phyloP scores from a whole-genome alignment of 805 yeast genomes.

The Yamadazyma paraphyllophila region DNA sequence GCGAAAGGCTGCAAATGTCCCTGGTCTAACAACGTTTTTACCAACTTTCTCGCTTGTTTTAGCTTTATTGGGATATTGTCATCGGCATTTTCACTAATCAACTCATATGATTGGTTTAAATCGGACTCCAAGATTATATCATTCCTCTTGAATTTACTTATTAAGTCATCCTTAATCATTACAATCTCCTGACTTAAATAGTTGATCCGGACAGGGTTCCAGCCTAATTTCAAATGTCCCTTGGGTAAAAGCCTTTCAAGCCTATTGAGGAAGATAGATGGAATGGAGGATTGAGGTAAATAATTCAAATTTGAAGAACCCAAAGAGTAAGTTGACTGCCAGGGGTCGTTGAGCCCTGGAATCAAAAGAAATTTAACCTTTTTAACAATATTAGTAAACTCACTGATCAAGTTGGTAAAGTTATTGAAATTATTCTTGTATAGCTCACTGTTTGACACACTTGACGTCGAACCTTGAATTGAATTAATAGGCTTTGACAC shows the following conservation, averaged over 20 bases:
- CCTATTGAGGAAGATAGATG: slow-evolving; percentile 67
- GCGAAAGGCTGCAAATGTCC: slow-evolving; percentile 84
- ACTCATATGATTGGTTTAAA: slow-evolving; percentile 10
- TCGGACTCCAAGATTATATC: slow-evolving; percentile 55
- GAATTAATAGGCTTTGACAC: slow-evolving; percentile 61
- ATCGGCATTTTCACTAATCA: slow-evolving; percentile 14
- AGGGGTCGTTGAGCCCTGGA: slow-evolving; percentile 93
- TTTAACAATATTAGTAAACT: slow-evolving; percentile 52
- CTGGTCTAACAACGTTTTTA: slow-evolving; percentile 82
- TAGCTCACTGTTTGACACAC: slow-evolving; percentile 49
- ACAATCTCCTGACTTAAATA: slow-evolving; percentile 85
- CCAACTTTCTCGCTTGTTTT: slow-evolving; percentile 64
- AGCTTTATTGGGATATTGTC: slow-evolving; percentile 43
- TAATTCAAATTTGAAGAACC: slow-evolving; percentile 44
- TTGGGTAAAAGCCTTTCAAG: slow-evolving; percentile 47
- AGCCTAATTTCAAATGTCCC: slow-evolving; percentile 33
- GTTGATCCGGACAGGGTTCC: slow-evolving; percentile 79
- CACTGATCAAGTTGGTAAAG: slow-evolving; percentile 62
- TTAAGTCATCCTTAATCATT: slow-evolving; percentile 68
- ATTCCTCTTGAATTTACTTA: slow-evolving; percentile 68
- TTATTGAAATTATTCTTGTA: slow-evolving; percentile 73
- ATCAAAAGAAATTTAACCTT: slow-evolving; percentile 63
- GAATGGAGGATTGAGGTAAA: slow-evolving; percentile 68
- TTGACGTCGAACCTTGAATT: slow-evolving; percentile 47
- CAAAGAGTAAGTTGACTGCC: slow-evolving; percentile 71